These are phyloP conservation scores for Cladophialophora bantiana DNA, from an alignment of 2,329 filamentous ascomycete species.

Conservation along the genomic window DNA sequence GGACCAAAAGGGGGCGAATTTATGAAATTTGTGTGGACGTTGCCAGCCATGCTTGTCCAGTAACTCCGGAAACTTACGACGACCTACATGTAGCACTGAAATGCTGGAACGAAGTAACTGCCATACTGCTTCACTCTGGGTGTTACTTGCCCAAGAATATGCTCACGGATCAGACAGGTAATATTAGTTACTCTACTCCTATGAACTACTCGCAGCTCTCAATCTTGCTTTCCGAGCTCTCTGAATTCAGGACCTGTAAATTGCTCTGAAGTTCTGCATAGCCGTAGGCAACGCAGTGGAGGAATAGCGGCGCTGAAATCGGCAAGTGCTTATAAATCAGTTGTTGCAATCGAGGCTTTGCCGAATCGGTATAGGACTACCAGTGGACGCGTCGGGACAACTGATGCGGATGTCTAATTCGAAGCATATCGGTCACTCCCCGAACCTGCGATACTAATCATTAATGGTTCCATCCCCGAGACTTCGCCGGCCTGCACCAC, in stretches of 20 bases:
- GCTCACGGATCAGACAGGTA: neutral
- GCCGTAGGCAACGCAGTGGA: neutral
- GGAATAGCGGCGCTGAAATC: neutral
- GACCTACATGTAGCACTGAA: neutral
- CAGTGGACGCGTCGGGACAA: neutral
- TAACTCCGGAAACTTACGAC: neutral
- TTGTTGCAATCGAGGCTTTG: neutral
- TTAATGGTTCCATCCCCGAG: neutral
- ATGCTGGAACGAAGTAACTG: neutral
- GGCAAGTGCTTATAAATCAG: neutral
- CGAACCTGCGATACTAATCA: neutral
- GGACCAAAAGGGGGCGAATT: neutral
- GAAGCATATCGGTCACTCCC: neutral
- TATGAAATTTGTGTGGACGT: neutral
- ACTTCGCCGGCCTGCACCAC: neutral
- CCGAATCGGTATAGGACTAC: neutral
- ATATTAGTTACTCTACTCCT: too few species aligned
- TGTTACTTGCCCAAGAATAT: neutral
- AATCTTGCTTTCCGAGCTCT: neutral
- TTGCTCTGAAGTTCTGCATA: neutral
- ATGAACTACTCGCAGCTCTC: too few species aligned
- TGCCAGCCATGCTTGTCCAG: neutral
- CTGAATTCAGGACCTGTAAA: neutral
- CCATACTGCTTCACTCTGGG: neutral
- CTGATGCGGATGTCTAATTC: neutral